Base-by-base conservation (phyloP, 495 filamentous ascomycete genomes). In the Xylaria grammica region DNA sequence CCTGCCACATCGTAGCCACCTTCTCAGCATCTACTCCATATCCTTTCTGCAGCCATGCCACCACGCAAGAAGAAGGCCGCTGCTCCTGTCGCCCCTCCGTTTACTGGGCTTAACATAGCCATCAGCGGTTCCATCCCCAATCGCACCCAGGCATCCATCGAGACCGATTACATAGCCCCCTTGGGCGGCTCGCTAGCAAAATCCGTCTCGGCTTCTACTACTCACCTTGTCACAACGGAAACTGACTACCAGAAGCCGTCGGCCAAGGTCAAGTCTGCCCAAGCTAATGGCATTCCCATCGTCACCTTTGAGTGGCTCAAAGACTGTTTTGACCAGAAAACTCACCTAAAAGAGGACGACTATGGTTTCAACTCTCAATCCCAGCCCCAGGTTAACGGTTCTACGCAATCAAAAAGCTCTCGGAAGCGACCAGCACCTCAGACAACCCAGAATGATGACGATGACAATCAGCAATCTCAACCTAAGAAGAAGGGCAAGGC, bases 221-320 rank as follows among this genome's bases (percentile, higher is more conserved):
- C 88, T 0, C 88, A 91, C 66, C 72, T 92, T 0, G 64, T 92
- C 22, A 81, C 85, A 0, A 86, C 80, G 0, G 71, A 80, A 17
- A 74, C 71, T 34, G 86, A 89, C 44, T 79, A 82, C 27, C 79
- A 81, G 24, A 88, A 86, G 45, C 71, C 76, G 0, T 76, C 76
- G 1, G 24, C 58, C 30, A 77, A 75, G 81, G 87, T 87, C 64
- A 71, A 78, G 56, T 75, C 84, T 69, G 85, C 87, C 15, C 65
- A 80, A 19, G 65, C 76, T 0, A 63, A 78, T 15, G 75, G 69
- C 13, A 81, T 89, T 26, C 80, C 79, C 8, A 80, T 93, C 58
- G 86, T 92, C 34, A 79, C 77, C 6, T 59, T 90, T 4, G 72
- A 86, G 7, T 93, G 90, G 90, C 80, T 92, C 13, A 57, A 82